phyloP scores from a whole-genome alignment of 2,329 filamentous ascomycete species.

The Aaosphaeria arxii region DNA sequence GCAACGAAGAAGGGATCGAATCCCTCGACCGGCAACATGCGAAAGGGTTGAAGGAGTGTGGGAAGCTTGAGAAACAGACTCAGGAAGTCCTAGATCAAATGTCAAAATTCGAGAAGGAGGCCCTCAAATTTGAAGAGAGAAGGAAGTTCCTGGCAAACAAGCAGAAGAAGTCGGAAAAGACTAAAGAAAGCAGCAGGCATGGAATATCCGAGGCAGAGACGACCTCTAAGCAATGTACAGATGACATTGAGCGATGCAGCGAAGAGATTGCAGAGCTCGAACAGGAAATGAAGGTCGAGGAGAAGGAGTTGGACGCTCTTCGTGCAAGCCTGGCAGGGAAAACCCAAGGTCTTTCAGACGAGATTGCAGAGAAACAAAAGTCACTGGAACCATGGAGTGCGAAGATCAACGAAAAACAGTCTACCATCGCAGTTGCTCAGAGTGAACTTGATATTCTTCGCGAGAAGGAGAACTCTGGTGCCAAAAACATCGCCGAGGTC shows the following conservation, averaged over 20 bases:
- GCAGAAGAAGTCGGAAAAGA: conserved; percentile 91
- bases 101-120: conserved; percentile 91
- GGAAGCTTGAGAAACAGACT: conserved; percentile 75
- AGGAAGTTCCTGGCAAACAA: conserved; percentile 89
- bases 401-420: conserved; percentile 95
- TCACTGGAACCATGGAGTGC: conserved; percentile 93
- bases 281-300: conserved; percentile 70
- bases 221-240: conserved; percentile 71
- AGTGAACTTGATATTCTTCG: conserved; percentile 89
- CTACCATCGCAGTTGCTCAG: conserved; percentile 87
- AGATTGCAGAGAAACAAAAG: conserved; percentile 90
- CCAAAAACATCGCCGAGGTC: conserved; percentile 78
- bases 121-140: conserved; percentile 97
- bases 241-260: conserved; percentile 74
- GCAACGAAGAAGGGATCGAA: conserved; percentile 87
- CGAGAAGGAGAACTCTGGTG: conserved; percentile 85
- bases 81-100: conserved; percentile 81
- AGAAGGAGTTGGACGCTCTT: conserved; percentile 77
- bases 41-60: conserved; percentile 77
- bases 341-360: conserved; percentile 88
- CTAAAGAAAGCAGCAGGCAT: conserved; percentile 72
- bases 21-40: conserved; percentile 82
- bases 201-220: conserved; percentile 71
- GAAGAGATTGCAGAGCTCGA: conserved; percentile 76
- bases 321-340: conserved; percentile 89